Evolutionary conservation across 176 grass and related monocot species (phyloP), one percentile per base, ranked within the genome.

Genomic region (Metroxylon sagu): DNA sequence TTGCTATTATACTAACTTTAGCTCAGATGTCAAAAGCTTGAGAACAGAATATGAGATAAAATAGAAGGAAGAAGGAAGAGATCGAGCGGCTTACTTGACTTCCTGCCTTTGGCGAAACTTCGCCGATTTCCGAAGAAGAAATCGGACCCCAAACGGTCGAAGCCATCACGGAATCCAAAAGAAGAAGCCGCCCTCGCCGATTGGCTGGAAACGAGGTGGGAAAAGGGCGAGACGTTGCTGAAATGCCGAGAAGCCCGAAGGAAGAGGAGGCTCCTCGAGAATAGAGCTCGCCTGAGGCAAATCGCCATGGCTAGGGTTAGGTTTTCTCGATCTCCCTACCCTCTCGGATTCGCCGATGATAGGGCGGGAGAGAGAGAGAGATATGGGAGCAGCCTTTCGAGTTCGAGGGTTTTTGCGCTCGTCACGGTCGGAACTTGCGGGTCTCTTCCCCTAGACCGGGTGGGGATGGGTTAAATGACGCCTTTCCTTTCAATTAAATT

Each of bases 61-160:
- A 56, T 23, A 19, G 19, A 56, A 35, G 26, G 7, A 16, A 1
- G 58, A 60, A 15, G 25, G 16, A 6, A 60, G 1, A 17, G 2
- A 60, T 29, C 2, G 1, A 17, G 16, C 26, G 17, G 26, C 58
- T 60, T 60, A 60, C 58, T 60, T 26, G 58, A 35, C 17, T 60
- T 60, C 27, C 25, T 60, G n/a, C 58, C 58, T 60, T 60, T 60
- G 5, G 58, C 58, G 58, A 60, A 60, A 60, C 58, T 16, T 27
- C 58, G 30, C 14, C 26, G 28, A 60, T 60, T 60, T 6, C 6
- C 27, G 26, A 60, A 60, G 25, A 29, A 18, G 58, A 60, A 60
- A 18, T 60, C 58, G 14, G 25, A 29, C 15, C 15, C 26, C n/a
- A 30, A 60, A n/a, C 58, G 16, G 29, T 19, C 26, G 8, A 43